Conservation (phyloP, 441 rosid species). For the Euphorbia celastroides region DNA sequence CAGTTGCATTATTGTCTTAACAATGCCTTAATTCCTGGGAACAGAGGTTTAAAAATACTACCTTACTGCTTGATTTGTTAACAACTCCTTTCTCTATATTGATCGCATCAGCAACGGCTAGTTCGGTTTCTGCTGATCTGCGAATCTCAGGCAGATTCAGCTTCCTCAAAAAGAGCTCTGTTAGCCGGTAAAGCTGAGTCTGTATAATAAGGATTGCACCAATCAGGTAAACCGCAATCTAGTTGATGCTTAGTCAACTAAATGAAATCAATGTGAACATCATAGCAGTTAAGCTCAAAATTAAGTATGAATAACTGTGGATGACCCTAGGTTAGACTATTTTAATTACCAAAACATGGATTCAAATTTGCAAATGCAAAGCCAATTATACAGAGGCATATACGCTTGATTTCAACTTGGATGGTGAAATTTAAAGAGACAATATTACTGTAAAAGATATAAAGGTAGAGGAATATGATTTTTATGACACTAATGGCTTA, state of each 20-base stretch:
- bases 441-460: neutral
- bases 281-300: neutral
- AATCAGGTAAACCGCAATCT: slow-evolving; percentile 6
- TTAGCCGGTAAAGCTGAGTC: slow-evolving; percentile 79
- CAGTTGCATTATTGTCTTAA: slow-evolving; percentile 36
- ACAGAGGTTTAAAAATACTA: slow-evolving; percentile 87
- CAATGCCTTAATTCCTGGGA: slow-evolving; percentile 74
- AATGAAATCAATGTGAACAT: neutral
- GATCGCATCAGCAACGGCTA: slow-evolving; percentile 97
- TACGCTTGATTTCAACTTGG: neutral
- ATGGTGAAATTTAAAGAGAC: neutral
- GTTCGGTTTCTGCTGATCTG: slow-evolving; percentile 87
- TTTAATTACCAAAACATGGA: neutral
- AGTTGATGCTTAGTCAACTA: neutral
- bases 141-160: slow-evolving; percentile 58
- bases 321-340: neutral
- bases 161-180: slow-evolving; percentile 80
- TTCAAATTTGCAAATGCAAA: neutral
- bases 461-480: neutral
- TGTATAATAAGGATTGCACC: slow-evolving; percentile 28
- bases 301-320: neutral
- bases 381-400: slow-evolving; percentile 1
- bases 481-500: neutral
- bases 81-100: slow-evolving; percentile 85
- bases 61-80: slow-evolving; percentile 81